These are phyloP conservation scores for Gossypium laxum DNA, from an alignment of 441 rosid species.

Conservation along the genomic window DNA sequence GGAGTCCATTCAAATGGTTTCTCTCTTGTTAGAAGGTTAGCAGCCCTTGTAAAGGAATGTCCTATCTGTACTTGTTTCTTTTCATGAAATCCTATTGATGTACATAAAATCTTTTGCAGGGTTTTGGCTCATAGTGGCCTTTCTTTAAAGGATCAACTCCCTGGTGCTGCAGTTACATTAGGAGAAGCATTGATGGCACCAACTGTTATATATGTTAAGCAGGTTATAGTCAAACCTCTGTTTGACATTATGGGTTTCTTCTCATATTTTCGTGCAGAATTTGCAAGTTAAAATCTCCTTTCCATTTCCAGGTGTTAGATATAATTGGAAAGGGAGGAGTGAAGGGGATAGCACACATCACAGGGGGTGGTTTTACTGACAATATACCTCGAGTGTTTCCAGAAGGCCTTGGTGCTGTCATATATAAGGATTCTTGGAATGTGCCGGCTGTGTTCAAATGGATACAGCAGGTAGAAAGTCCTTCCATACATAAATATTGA, in stretches of 20 bases:
- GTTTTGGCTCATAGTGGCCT: slow-evolving; percentile 55
- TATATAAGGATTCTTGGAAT: slow-evolving; percentile 58
- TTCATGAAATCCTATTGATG: not conserved
- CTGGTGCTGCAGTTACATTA: slow-evolving; percentile 41
- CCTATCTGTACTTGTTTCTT: not conserved
- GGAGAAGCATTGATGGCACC: slow-evolving; percentile 92
- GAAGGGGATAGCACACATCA: slow-evolving; percentile 82
- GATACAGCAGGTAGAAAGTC: slow-evolving; percentile 65
- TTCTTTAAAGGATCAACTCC: slow-evolving; percentile 55
- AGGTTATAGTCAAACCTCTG: slow-evolving; percentile 33
- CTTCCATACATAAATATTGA: not conserved
- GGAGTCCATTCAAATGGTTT: slow-evolving; percentile 95
- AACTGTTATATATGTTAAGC: slow-evolving; percentile 73
- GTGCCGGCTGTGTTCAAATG: slow-evolving; percentile 64
- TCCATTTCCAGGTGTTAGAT: slow-evolving; percentile 52
- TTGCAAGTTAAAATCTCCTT: not conserved
- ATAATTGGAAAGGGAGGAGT: slow-evolving; percentile 70
- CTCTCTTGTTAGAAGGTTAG: slow-evolving; percentile 80
- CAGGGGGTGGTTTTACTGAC: slow-evolving; percentile 92
- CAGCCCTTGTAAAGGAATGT: not conserved
- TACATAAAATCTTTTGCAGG: slow-evolving; percentile 25
- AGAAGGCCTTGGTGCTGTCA: slow-evolving; percentile 61
- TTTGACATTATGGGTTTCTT: not conserved
- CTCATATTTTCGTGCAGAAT: not conserved
- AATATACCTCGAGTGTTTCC: slow-evolving; percentile 82